Base-by-base conservation (phyloP, 2,329 filamentous ascomycete species). In the Fusarium dimerum region DNA sequence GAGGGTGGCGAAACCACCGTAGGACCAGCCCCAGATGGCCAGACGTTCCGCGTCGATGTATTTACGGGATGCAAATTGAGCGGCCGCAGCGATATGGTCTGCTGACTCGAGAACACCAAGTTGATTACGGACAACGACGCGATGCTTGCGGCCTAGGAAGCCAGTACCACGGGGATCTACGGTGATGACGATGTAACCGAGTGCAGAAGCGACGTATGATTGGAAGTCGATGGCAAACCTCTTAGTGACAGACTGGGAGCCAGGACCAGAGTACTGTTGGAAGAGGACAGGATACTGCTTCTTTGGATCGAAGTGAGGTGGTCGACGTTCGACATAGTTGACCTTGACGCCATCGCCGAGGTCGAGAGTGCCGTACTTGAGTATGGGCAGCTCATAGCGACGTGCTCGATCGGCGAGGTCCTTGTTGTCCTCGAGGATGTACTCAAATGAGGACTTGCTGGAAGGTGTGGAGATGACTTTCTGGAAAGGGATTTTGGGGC, bases 21-120 rank as follows among this genome's bases (percentile, higher is more conserved):
- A 99, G 57, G 90, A 96, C 94, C 94, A 99, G 44, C 94, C 94
- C 94, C 94, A 99, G 67, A 99, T 96, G 17, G 92, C 92, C 62
- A 99, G 84, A 49, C 89, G 85, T 7, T 84, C 79, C 26, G 82
- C 78, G 69, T 99, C 95, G 13, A 97, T 87, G 70, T 99, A 97
- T 13, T 81, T 73, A 68, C 91, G 93, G 38, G 78, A 76, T 0
- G 88, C 87, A 86, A 91, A 97, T 59, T 88, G 84, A 71, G 92
- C 89, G 4, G 90, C 94, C 1, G 92, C 89, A 26, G 87, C 89
- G 60, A 99, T 97, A 71, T 99, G 94, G 71, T 97, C 94, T 39
- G 84, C 79, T 1, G 93, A 84, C 76, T 99, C 94, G 68, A 86
- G 90, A 64, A 89, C 78, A 16, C 94, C 94, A 32, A 99, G 82